Evolutionary conservation across 257 asterid species (phyloP), one percentile per base, ranked within the genome.

Genomic region (Nicotiana sylvestris): DNA sequence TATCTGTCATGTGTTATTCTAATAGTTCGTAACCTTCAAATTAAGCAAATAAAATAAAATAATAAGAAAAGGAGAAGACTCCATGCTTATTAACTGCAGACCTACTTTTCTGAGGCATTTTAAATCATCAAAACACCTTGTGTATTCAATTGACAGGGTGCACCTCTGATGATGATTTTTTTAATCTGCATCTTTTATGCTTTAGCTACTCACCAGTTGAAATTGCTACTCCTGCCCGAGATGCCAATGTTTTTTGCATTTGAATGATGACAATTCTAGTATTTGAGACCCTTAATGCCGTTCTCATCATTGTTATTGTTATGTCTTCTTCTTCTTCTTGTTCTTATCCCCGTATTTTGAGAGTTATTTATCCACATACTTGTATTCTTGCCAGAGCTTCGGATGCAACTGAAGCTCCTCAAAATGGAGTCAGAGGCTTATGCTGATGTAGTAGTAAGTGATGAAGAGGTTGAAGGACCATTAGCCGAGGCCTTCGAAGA

Each of bases 351-450:
- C 33, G 15, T 25, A 25, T 25, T 62, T 25, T 21, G 67, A 9
- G 66, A 74, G 56, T 17, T 51, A 15, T 30, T 30, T 80, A 13
- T 46, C 13, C 32, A 1, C 17, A 3, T n/a, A 66, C 21, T 21
- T 21, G 6, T 25, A 53, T 43, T 46, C 70, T 12, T 17, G 43
- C 76, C 30, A 96, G 99, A 86, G 83, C 93, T 96, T 66, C 87
- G 98, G 18, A 88, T 88, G 95, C 93, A 96, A 83, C 88, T 96
- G 87, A 91, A 88, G 86, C 97, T 92, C 83, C 97, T 96, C 82
- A 96, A 89, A 87, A 92, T 89, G 92, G 98, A 94, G 86, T 88
- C 98, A 0, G 91, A 89, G 85, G 27, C 87, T 81, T 80, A 57
- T 82, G 74, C 88, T 12, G 94, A 91, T 53, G 37, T 82, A 33